These are phyloP conservation scores for Tylopilus subfusipes DNA, from an alignment of 768 basidiomycete genomes.

Conservation along the genomic window DNA sequence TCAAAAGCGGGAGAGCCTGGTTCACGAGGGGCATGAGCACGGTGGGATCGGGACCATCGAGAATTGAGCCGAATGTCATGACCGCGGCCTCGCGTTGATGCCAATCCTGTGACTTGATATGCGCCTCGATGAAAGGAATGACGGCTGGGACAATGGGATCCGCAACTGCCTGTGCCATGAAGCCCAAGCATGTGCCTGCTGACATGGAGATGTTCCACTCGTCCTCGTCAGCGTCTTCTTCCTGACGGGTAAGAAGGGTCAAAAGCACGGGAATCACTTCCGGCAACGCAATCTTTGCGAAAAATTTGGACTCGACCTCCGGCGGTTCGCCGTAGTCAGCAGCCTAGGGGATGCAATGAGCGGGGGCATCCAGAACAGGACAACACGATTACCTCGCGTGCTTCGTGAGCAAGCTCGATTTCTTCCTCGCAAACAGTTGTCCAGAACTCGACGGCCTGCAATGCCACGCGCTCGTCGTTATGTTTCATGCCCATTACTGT, in stretches of 20 bases:
- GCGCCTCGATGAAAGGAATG: slow-evolving; percentile 96
- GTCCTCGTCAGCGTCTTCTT: slow-evolving; percentile 96
- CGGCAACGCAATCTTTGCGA: slow-evolving; percentile 90
- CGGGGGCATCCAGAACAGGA: background rate
- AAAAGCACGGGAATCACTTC: slow-evolving; percentile 94
- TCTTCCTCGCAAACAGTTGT: slow-evolving; percentile 99
- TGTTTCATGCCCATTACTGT: slow-evolving; percentile 99
- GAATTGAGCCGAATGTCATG: slow-evolving; percentile 97
- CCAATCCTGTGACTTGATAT: slow-evolving; percentile 93
- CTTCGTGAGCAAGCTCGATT: slow-evolving; percentile 86
- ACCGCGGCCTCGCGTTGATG: slow-evolving; percentile 94
- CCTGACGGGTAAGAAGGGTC: slow-evolving; percentile 83
- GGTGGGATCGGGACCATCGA: slow-evolving; percentile 90
- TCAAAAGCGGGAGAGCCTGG: slow-evolving; percentile 90
- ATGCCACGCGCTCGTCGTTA: slow-evolving; percentile 81
- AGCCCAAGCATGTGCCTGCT: slow-evolving; percentile 84
- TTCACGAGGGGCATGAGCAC: slow-evolving; percentile 88
- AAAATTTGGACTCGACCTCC: slow-evolving; percentile 82
- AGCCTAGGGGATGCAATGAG: slow-evolving; percentile 49
- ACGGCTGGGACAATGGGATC: slow-evolving; percentile 89
- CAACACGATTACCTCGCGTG: slow-evolving; percentile 66
- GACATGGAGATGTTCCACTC: slow-evolving; percentile 99
- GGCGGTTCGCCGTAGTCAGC: slow-evolving; percentile 85
- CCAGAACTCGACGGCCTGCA: slow-evolving; percentile 99
- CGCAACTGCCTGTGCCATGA: slow-evolving; percentile 86